A percentile compares a stretch with the other conserved stretches of the same genome.
Evolutionary conservation across 352 stramenopile genomes (phyloP).

Genomic region (Peronosclerospora sorghi): DNA sequence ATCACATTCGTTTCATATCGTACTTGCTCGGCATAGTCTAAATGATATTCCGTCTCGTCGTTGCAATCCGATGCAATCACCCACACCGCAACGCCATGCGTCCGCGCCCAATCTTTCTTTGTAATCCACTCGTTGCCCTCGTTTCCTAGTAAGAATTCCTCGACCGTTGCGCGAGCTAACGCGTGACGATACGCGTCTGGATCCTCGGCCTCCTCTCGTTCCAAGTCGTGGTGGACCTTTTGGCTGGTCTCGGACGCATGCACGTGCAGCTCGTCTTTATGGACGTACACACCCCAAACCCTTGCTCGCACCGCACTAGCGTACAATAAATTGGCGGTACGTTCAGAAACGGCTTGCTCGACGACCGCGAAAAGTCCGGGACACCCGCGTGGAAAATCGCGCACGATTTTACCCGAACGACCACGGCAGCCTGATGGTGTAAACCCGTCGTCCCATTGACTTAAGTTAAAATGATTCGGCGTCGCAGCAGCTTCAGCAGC

Average conservation of each 20-base stretch:
- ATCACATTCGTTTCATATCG: slow-evolving; percentile 65
- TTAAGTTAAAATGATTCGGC: slow-evolving; percentile 18
- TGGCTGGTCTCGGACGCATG: neutral
- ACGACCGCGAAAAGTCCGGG: slow-evolving; percentile 24
- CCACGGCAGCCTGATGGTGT: slow-evolving; percentile 38
- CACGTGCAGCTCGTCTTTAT: slow-evolving; percentile 14
- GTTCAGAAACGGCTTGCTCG: slow-evolving; percentile 34
- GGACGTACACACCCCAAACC: slow-evolving; percentile 63
- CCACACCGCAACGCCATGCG: slow-evolving; percentile 52
- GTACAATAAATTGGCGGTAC: slow-evolving; percentile 43
- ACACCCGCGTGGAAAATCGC: slow-evolving; percentile 28
- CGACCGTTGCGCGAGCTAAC: slow-evolving; percentile 31
- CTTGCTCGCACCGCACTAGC: slow-evolving; percentile 38
- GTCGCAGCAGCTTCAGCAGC: neutral
- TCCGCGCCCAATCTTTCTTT: slow-evolving; percentile 22
- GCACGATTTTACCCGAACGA: slow-evolving; percentile 32
- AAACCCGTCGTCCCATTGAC: slow-evolving; percentile 48
- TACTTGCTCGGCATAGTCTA: slow-evolving; percentile 66
- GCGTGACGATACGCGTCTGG: slow-evolving; percentile 25
- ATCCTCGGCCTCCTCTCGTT: slow-evolving; percentile 9
- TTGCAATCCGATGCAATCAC: slow-evolving; percentile 52
- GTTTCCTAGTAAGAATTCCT: slow-evolving; percentile 41
- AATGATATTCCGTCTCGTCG: slow-evolving; percentile 58
- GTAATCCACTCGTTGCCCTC: slow-evolving; percentile 13
- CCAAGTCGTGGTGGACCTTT: neutral